Evolutionary conservation across 139 green algal genomes (phyloP).

Genomic region (Micractinium sp.): DNA sequence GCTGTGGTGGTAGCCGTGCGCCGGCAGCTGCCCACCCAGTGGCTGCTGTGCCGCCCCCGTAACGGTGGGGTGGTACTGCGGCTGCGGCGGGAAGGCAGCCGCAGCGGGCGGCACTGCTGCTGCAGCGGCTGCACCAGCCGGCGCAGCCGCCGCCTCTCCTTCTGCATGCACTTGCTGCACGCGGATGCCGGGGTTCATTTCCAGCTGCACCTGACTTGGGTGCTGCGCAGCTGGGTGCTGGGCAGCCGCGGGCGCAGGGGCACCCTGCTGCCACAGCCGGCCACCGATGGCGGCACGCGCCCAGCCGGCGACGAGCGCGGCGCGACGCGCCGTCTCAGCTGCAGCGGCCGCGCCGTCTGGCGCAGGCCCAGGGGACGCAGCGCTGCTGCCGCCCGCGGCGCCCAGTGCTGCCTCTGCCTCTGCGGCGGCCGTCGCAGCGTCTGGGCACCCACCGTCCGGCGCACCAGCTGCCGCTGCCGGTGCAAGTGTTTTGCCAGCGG

Average conservation of each 20-base stretch:
- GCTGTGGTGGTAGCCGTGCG: neutral
- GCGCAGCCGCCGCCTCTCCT: neutral
- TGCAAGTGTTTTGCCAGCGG: neutral
- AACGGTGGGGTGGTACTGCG: neutral
- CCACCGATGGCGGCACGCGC: neutral
- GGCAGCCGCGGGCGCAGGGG: neutral
- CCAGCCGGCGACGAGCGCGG: neutral
- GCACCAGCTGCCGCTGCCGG: neutral
- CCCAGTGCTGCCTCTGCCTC: conserved; percentile 16
- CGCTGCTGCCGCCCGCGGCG: neutral
- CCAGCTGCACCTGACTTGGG: neutral
- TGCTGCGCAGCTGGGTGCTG: neutral
- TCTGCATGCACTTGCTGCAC: neutral
- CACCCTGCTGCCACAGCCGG: neutral
- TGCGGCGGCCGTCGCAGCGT: neutral
- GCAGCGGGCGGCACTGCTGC: too few species aligned
- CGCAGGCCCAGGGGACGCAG: neutral
- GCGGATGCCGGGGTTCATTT: neutral
- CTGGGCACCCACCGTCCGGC: neutral
- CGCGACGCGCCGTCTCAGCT: neutral
- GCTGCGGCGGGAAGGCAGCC: neutral
- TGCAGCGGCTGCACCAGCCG: too few species aligned
- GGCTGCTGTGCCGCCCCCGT: neutral
- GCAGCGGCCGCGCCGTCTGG: neutral
- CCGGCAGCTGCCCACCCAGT: neutral